Percentiles rank a stretch among this genome's conserved stretches.
phyloP scores from a whole-genome alignment of 768 basidiomycete species.

The Dendrothele bispora region DNA sequence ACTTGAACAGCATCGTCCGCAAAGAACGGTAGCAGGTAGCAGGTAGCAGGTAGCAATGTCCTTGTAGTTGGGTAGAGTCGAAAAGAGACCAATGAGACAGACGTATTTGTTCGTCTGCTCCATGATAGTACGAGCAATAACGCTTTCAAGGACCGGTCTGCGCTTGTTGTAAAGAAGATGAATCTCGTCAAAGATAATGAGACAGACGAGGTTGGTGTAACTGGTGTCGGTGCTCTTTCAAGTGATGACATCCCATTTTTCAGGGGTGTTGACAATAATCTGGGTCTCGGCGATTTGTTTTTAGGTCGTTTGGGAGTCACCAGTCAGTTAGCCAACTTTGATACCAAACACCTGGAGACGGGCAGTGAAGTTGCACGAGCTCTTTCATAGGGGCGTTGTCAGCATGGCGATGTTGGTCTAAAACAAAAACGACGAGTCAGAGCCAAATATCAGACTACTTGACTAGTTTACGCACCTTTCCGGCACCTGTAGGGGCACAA shows the following conservation, averaged over 20 bases:
- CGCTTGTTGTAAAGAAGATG: constrained; percentile 97
- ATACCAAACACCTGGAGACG: constrained; percentile 72
- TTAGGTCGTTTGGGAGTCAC: constrained; percentile 97
- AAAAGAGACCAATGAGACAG: constrained; percentile 91
- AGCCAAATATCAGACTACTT: constrained; percentile 89
- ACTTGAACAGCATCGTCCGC: too few relatives aligned
- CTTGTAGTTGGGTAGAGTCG: constrained; percentile 95
- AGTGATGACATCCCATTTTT: too few relatives aligned
- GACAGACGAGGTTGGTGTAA: constrained; percentile 87
- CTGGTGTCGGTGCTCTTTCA: too few relatives aligned
- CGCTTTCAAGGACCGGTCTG: constrained; percentile 91
- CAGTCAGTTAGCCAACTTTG: constrained; percentile 92
- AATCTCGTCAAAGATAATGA: constrained; percentile 98
- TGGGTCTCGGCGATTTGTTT: constrained; percentile 96
- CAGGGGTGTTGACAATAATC: constrained; percentile 97
- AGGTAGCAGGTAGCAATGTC: constrained; percentile 97
- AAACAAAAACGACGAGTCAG: constrained; percentile 90
- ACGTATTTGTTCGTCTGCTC: constrained; percentile 98
- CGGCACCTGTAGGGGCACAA: too few relatives aligned
- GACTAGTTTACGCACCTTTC: too few relatives aligned
- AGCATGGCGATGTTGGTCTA: constrained; percentile 99
- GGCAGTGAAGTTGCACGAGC: constrained; percentile 87
- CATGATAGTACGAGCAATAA: constrained; percentile 92
- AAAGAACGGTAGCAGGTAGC: constrained; percentile 93
- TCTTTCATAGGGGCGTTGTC: constrained; percentile 98